These are phyloP conservation scores for Mycosphaerella sp. DNA, from an alignment of 2,329 filamentous ascomycete species.

Conservation along the genomic window DNA sequence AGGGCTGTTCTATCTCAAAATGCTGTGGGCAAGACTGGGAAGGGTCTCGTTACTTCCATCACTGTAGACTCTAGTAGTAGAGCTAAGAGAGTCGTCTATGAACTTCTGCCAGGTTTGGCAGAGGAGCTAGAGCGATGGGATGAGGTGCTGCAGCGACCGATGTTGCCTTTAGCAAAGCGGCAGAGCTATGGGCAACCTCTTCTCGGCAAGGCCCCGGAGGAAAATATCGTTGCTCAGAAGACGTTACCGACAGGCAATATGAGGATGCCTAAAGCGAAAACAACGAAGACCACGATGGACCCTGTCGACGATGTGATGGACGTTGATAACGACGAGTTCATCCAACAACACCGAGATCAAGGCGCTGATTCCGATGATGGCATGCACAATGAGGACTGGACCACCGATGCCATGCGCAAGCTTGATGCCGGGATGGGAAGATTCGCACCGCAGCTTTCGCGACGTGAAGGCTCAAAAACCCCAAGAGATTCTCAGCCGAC, in stretches of 20 bases:
- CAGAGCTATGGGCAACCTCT: neutral
- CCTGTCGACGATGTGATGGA: neutral
- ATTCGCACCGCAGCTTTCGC: neutral
- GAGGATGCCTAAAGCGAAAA: neutral
- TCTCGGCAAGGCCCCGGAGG: neutral
- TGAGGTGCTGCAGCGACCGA: constrained; percentile 18
- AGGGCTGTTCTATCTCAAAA: constrained; percentile 16
- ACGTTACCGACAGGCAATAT: neutral
- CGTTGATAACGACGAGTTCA: neutral
- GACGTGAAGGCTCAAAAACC: neutral
- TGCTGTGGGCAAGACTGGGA: constrained; percentile 7
- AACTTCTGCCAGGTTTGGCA: constrained; percentile 20
- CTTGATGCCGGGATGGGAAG: too few species aligned
- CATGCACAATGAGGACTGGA: neutral
- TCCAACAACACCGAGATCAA: neutral
- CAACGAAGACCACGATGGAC: neutral
- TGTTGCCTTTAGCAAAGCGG: neutral
- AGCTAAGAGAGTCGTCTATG: constrained; percentile 12
- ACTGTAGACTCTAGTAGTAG: neutral
- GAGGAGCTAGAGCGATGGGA: constrained; percentile 25
- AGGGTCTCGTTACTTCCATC: neutral
- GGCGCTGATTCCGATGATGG: neutral
- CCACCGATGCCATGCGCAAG: neutral
- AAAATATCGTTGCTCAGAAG: neutral
- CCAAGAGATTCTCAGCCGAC: neutral